Evolutionary conservation across 768 basidiomycete genomes (phyloP), one percentile per base, ranked within the genome.

Genomic region (Pseudohyphozyma bogoriensis): DNA sequence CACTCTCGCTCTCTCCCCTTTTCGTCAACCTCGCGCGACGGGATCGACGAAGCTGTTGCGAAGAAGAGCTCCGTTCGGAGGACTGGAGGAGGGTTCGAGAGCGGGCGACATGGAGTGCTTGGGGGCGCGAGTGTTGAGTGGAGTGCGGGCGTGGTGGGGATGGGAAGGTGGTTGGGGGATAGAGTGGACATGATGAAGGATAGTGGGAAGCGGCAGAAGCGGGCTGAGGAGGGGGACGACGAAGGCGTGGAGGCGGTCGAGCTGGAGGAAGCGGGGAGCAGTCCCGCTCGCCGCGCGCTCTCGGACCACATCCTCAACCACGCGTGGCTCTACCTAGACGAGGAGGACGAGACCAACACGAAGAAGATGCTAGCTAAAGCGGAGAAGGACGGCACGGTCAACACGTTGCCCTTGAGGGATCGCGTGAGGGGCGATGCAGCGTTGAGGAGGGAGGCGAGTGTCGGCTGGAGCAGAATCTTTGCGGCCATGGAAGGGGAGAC

Each of bases 141-240:
- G 62, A n/a, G 22, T n/a, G 42, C 52, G n/a, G 62, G 62, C 40
- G 36, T 63, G 28, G 58, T 63, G 20, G 56, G 57, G 6, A 36
- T 29, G n/a, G 62, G 62, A 1, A 20, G 15, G 11, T 63, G 28
- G n/a, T 54, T 63, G 32, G 62, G 62, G 12, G 32, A 33, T 32
- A 37, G 45, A 5, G 54, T 55, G 36, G 58, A 58, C 53, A 58
- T 58, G 62, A 22, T 36, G 31, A 58, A 58, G 49, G 53, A 58
- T 29, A n/a, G n/a, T n/a, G n/a, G n/a, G n/a, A n/a, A n/a, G n/a
- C n/a, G n/a, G n/a, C n/a, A n/a, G n/a, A n/a, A n/a, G n/a, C n/a
- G n/a, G n/a, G n/a, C n/a, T n/a, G n/a, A n/a, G n/a, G n/a, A n/a
- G n/a, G n/a, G n/a, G 18, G 35, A 8, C 33, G 37, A 20, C 32